Evolutionary conservation across 352 stramenopile species (phyloP).

Genomic region (Globisporangium rhizosaccharum): DNA sequence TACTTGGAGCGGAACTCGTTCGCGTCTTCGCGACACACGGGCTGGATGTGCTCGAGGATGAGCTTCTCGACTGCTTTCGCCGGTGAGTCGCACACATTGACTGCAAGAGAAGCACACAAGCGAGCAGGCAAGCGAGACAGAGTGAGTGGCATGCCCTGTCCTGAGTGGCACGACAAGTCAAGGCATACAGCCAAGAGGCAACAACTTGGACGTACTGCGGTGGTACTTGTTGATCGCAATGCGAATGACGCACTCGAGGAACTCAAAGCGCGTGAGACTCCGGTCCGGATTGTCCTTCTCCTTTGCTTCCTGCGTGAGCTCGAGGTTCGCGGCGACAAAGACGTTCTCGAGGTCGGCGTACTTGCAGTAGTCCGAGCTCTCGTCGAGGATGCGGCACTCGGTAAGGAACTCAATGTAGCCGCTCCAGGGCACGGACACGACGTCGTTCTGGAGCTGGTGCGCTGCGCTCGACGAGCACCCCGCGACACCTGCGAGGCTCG

Average conservation of each 20-base stretch:
- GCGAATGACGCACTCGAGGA: conserved; percentile 67
- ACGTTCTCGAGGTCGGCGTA: conserved; percentile 69
- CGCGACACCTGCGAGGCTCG: conserved; percentile 37
- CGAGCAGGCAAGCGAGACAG: neutral
- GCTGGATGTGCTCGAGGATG: conserved; percentile 47
- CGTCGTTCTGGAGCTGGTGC: conserved; percentile 58
- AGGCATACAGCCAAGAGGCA: neutral
- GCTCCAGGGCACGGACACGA: conserved; percentile 63
- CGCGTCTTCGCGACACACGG: conserved; percentile 42
- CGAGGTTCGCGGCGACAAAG: conserved; percentile 75
- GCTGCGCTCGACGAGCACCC: conserved; percentile 31
- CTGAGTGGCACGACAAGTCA: no score
- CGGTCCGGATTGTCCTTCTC: conserved; percentile 77
- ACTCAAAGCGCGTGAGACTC: conserved; percentile 74
- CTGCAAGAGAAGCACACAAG: conserved; percentile 18
- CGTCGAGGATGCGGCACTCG: conserved; percentile 59
- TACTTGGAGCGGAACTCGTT: conserved; percentile 71
- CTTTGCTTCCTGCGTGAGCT: conserved; percentile 73
- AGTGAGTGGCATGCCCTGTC: neutral
- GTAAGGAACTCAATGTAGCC: conserved; percentile 67
- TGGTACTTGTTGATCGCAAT: conserved; percentile 82
- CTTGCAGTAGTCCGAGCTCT: conserved; percentile 61
- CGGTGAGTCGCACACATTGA: conserved; percentile 54
- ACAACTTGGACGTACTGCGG: conserved; percentile 27
- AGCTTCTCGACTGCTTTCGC: conserved; percentile 71